Evolutionary conservation across 352 stramenopile genomes (phyloP).

Genomic region (Phytopythium boreale): DNA sequence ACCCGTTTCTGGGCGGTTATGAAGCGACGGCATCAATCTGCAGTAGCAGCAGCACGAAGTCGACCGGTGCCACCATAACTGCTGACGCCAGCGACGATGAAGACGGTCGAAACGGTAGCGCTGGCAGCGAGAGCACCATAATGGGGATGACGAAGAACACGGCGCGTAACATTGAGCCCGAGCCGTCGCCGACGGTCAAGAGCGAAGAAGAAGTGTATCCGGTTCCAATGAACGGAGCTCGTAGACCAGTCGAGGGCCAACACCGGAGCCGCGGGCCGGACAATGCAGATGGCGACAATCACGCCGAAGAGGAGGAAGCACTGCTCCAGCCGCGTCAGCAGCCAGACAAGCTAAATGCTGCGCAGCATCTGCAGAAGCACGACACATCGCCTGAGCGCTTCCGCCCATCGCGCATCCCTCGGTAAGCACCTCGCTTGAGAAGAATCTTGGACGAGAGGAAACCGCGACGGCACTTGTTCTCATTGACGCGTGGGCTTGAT

Average conservation of each 20-base stretch:
- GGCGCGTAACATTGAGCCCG: constrained; percentile 9
- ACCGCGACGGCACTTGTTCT: not conserved
- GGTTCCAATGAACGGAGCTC: not conserved
- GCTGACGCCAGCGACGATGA: constrained; percentile 8
- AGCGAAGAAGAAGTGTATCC: not conserved
- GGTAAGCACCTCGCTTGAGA: constrained; percentile 8
- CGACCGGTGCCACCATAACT: constrained; percentile 11
- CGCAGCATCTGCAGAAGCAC: not conserved
- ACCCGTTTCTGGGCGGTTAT: constrained; percentile 78
- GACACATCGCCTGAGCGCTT: constrained; percentile 9
- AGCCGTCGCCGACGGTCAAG: constrained; percentile 7
- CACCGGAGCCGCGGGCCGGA: not conserved
- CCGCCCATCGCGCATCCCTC: constrained; percentile 17
- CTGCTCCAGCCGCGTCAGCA: not conserved
- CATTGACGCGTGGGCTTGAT: not conserved
- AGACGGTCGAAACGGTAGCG: not conserved
- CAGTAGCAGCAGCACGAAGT: constrained; percentile 11
- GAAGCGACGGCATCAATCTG: constrained; percentile 2
- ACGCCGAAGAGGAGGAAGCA: not conserved
- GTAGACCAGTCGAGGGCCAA: not conserved
- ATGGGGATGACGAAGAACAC: not conserved
- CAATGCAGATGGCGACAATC: not conserved
- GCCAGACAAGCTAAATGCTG: not conserved
- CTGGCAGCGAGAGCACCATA: not conserved
- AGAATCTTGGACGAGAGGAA: not conserved